phyloP scores from a whole-genome alignment of 129 eudicot species.

The Tagetes erecta region DNA sequence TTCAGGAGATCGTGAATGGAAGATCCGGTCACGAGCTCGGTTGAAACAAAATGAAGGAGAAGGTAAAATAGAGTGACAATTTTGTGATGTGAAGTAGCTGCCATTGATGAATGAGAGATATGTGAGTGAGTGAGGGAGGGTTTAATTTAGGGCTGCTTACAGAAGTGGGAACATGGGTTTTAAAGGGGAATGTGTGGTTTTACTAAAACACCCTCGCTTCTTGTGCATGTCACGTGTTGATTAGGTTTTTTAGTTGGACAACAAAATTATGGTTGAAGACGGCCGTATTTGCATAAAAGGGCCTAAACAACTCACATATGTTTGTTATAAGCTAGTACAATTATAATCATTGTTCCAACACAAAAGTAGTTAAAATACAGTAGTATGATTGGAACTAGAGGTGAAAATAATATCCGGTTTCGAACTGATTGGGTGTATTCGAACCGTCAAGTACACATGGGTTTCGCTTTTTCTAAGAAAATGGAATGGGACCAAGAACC shows the following conservation, averaged over 20 bases:
- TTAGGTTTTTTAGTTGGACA: constrained; percentile 13
- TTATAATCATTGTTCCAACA: too few relatives aligned
- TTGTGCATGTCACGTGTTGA: constrained; percentile 18
- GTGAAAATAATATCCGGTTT: too few relatives aligned
- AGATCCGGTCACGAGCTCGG: constrained; percentile 26
- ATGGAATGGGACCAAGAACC: too few relatives aligned
- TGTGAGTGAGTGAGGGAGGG: constrained; percentile 26
- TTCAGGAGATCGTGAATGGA: constrained; percentile 71
- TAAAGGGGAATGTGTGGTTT: constrained; percentile 16
- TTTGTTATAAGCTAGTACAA: too few relatives aligned
- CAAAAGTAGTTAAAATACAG: too few relatives aligned
- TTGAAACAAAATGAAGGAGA: constrained; percentile 8
- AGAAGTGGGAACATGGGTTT: constrained; percentile 24
- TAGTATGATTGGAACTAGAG: too few relatives aligned
- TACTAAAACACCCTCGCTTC: constrained; percentile 19
- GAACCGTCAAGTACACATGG: too few relatives aligned
- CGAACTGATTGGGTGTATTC: too few relatives aligned
- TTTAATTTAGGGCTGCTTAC: constrained; percentile 24
- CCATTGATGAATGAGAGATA: constrained; percentile 39
- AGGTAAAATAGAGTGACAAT: constrained; percentile 11
- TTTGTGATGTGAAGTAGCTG: constrained; percentile 24
- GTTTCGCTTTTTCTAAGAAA: too few relatives aligned
- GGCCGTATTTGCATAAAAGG: neutral
- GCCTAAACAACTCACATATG: neutral
- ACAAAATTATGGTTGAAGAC: neutral